A percentile compares a stretch with the other conserved stretches of the same genome.
Conservation (phyloP, 169 alveolate species). For the Cytauxzoon felis region DNA sequence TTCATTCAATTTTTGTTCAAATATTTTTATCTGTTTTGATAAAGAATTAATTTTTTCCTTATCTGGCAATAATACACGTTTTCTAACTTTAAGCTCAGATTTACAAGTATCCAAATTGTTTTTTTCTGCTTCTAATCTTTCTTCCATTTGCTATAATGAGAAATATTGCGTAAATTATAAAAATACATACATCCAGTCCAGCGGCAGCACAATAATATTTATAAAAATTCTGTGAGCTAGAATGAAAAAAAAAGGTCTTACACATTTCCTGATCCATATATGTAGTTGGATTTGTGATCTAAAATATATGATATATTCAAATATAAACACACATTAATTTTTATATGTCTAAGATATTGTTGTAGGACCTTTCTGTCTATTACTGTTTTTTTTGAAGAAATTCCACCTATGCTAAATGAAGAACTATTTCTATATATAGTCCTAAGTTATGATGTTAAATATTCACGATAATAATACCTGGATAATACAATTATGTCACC, state of each 20-base stretch:
- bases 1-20: conserved; percentile 58
- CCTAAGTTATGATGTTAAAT: neutral
- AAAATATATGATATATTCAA: conserved; percentile 1
- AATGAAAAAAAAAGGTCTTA: conserved; percentile 65
- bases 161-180: neutral
- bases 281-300: conserved; percentile 72
- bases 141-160: conserved; percentile 57
- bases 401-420: conserved; percentile 22
- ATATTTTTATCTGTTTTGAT: conserved; percentile 45
- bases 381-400: conserved; percentile 1
- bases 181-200: conserved; percentile 60
- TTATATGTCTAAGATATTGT: conserved; percentile 48
- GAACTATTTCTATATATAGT: conserved; percentile 41
- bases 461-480: conserved; percentile 17
- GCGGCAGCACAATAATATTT: conserved; percentile 68
- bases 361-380: conserved; percentile 6
- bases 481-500: conserved; percentile 40
- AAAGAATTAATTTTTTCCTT: conserved; percentile 55
- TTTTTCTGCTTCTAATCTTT: conserved; percentile 43
- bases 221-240: conserved; percentile 61
- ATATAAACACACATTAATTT: conserved; percentile 37
- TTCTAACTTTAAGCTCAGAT: conserved; percentile 60
- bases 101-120: conserved; percentile 59
- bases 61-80: conserved; percentile 61
- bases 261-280: conserved; percentile 78